phyloP scores from a whole-genome alignment of 768 basidiomycete species.

The Mycena alexandri region DNA sequence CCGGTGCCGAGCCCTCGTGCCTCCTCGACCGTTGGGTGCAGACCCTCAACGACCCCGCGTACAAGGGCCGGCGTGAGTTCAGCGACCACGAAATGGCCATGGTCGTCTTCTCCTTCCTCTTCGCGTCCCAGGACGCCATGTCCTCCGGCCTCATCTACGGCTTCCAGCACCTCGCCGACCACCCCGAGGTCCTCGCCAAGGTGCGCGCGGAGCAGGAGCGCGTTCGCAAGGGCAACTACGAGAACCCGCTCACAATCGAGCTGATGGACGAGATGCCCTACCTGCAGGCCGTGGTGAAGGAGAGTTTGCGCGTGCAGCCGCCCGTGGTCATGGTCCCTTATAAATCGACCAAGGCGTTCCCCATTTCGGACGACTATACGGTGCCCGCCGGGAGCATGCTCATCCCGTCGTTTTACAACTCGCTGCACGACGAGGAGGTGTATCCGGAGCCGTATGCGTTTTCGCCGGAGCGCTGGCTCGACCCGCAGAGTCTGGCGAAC shows the following conservation, averaged over 20 bases:
- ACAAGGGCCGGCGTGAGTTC: conserved; percentile 89
- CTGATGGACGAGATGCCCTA: conserved; percentile 95
- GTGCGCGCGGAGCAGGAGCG: conserved; percentile 91
- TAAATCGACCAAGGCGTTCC: conserved; percentile 89
- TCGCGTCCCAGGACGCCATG: conserved; percentile 98
- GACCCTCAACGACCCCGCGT: conserved; percentile 71
- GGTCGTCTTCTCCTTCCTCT: conserved; percentile 96
- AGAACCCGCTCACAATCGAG: conserved; percentile 86
- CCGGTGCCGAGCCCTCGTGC: conserved; percentile 85
- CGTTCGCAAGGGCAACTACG: conserved; percentile 82
- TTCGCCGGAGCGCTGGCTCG: conserved; percentile 93
- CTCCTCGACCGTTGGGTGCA: conserved; percentile 94
- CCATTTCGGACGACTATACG: conserved; percentile 91
- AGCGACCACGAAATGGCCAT: conserved; percentile 96
- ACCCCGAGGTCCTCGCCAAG: conserved; percentile 90
- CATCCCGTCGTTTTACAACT: conserved; percentile 94
- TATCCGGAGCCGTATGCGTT: conserved; percentile 91
- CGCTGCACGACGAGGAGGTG: conserved; percentile 88
- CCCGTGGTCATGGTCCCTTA: conserved; percentile 99
- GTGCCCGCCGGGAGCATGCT: conserved; percentile 94
- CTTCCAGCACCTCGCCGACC: conserved; percentile 96
- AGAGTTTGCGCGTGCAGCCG: conserved; percentile 91
- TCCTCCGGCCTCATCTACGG: conserved; percentile 95
- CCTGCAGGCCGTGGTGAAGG: conserved; percentile 92
- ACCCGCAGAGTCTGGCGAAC: conserved; percentile 82